These are phyloP conservation scores for Fusarium begoniae DNA, from an alignment of 2,329 filamentous ascomycete genomes.

Conservation along the genomic window DNA sequence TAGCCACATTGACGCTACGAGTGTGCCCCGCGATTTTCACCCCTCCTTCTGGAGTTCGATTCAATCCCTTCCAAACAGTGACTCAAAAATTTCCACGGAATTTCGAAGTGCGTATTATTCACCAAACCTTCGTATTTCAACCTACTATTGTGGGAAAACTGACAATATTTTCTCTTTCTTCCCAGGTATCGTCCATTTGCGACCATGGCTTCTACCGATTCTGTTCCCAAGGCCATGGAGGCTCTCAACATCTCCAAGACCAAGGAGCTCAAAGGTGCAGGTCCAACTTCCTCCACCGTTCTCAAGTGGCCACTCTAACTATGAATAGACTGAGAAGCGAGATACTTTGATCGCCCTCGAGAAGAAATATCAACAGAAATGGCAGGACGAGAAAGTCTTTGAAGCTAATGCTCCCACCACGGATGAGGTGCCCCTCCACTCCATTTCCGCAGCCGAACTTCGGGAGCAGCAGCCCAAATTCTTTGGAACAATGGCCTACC, in stretches of 20 bases:
- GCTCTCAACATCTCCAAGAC: slow-evolving; percentile 64
- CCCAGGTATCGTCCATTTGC: slow-evolving; percentile 43
- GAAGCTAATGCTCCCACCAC: slow-evolving; percentile 84
- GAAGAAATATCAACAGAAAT: slow-evolving; percentile 88
- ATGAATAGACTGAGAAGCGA: slow-evolving; percentile 79
- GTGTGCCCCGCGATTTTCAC: slow-evolving; percentile 51
- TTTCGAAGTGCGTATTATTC: slow-evolving; percentile 31
- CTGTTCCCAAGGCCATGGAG: slow-evolving; percentile 60
- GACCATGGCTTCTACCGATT: slow-evolving; percentile 54
- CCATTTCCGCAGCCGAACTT: slow-evolving; percentile 77
- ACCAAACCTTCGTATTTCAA: neutral
- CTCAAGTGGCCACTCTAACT: slow-evolving; percentile 20
- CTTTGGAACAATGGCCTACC: slow-evolving; percentile 69
- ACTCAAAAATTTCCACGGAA: slow-evolving; percentile 47
- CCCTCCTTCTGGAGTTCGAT: slow-evolving; percentile 44
- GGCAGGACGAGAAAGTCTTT: slow-evolving; percentile 69
- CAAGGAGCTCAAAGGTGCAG: slow-evolving; percentile 68
- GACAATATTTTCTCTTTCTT: slow-evolving; percentile 1
- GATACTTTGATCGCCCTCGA: slow-evolving; percentile 84
- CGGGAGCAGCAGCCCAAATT: slow-evolving; percentile 89
- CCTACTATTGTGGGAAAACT: neutral
- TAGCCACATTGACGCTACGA: slow-evolving; percentile 29
- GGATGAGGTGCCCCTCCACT: slow-evolving; percentile 78
- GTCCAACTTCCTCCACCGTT: slow-evolving; percentile 36
- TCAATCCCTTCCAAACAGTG: slow-evolving; percentile 38